phyloP scores from a whole-genome alignment of 768 basidiomycete genomes.

The Fomitopsis pulvina region DNA sequence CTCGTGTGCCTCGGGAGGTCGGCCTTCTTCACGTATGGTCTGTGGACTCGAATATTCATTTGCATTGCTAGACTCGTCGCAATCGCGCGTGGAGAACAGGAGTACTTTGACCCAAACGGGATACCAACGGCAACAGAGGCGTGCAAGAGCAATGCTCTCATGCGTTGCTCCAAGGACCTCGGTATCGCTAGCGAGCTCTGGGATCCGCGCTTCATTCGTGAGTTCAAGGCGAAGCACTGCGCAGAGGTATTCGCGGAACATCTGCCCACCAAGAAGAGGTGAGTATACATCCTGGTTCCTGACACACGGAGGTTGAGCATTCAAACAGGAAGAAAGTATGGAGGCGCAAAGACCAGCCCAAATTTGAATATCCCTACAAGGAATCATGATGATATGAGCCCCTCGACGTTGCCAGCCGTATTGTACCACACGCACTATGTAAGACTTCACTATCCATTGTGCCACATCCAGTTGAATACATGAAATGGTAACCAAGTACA shows the following conservation, averaged over 20 bases:
- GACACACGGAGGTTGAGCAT: not conserved
- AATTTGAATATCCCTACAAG: conserved; percentile 85
- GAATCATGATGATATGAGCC: too few species aligned
- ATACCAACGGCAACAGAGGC: conserved; percentile 93
- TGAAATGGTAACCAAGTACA: too few species aligned
- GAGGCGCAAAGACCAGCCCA: conserved; percentile 80
- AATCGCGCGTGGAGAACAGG: conserved; percentile 91
- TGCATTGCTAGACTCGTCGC: conserved; percentile 61
- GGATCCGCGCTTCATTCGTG: conserved; percentile 94
- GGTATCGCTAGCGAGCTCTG: conserved; percentile 96
- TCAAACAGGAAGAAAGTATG: conserved; percentile 88
- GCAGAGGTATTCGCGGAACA: conserved; percentile 86
- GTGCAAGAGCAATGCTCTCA: conserved; percentile 93
- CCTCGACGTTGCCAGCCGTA: too few species aligned
- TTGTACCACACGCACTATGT: too few species aligned
- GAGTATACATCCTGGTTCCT: conserved; percentile 26
- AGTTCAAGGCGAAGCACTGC: conserved; percentile 83
- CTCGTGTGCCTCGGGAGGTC: conserved; percentile 89
- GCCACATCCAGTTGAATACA: too few species aligned
- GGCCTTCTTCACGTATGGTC: conserved; percentile 19
- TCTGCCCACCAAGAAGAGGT: conserved; percentile 86
- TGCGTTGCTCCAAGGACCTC: conserved; percentile 96
- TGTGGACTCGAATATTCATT: not conserved
- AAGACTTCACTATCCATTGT: too few species aligned
- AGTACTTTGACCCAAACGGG: conserved; percentile 88